Conservation (phyloP, 768 basidiomycete species). For the Clitopilus hobsonii region DNA sequence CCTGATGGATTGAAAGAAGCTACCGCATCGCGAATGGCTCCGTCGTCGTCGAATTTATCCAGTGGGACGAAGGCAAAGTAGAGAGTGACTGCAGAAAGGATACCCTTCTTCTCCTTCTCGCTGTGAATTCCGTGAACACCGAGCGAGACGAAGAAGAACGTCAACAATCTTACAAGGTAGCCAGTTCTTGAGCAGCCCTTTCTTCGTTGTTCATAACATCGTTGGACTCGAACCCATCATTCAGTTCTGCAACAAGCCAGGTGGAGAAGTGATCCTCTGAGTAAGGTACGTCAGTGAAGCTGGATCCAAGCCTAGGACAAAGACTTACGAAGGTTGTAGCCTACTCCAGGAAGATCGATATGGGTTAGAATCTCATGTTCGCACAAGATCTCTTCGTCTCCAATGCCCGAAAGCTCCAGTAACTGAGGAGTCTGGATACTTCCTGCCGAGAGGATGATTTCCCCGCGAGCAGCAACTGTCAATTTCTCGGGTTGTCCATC, state of each 20-base stretch:
- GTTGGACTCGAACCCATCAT: neutral
- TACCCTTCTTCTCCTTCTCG: neutral
- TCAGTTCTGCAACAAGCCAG: constrained; percentile 1
- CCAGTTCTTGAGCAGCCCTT: constrained; percentile 1
- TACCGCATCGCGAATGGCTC: neutral
- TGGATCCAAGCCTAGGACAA: too few species aligned
- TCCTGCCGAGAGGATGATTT: constrained; percentile 6
- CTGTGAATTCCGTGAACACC: neutral
- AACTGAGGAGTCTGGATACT: constrained; percentile 3
- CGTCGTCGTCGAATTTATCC: neutral
- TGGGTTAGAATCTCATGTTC: constrained; percentile 28
- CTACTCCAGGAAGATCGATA: constrained; percentile 34
- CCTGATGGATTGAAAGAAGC: neutral
- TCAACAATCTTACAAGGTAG: neutral
- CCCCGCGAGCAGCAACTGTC: neutral
- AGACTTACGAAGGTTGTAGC: constrained; percentile 33
- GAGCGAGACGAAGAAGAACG: neutral
- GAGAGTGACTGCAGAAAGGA: neutral
- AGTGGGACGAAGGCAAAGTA: constrained; percentile 1
- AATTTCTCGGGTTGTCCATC: neutral
- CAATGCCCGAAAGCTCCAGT: constrained; percentile 5
- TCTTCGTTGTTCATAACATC: neutral
- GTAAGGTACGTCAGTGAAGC: too few species aligned
- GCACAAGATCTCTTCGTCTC: neutral
- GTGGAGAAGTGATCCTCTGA: constrained; percentile 5